These are phyloP conservation scores for Cenococcum geophilum DNA, from an alignment of 495 filamentous ascomycete genomes.

Conservation along the genomic window DNA sequence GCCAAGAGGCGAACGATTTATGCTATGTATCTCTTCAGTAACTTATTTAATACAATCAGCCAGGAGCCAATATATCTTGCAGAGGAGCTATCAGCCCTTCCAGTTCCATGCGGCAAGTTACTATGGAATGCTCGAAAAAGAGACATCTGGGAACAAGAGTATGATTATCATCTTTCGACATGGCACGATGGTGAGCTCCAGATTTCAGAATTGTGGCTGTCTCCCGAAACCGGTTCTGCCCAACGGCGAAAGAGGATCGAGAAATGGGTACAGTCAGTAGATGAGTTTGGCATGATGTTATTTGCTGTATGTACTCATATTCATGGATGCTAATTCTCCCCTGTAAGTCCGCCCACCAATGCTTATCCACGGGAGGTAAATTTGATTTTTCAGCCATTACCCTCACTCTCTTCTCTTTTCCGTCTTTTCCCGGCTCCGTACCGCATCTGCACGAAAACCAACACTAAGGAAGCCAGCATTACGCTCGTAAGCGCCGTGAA, in stretches of 20 bases:
- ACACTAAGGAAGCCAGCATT: neutral
- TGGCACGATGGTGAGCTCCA: slow-evolving; percentile 39
- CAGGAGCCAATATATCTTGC: slow-evolving; percentile 7
- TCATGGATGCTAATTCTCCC: neutral
- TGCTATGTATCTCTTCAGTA: slow-evolving; percentile 48
- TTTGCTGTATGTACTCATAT: neutral
- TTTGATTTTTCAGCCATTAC: neutral
- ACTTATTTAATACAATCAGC: slow-evolving; percentile 41
- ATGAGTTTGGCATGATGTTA: slow-evolving; percentile 1
- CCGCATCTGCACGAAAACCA: neutral
- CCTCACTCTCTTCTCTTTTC: neutral
- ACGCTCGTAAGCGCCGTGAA: slow-evolving; percentile 13
- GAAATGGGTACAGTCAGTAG: neutral
- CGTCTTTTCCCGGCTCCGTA: neutral
- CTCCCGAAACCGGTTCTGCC: neutral
- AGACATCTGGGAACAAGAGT: slow-evolving; percentile 40
- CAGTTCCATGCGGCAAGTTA: slow-evolving; percentile 21
- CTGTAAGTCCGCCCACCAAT: neutral
- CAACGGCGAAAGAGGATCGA: neutral
- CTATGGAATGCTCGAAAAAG: slow-evolving; percentile 40
- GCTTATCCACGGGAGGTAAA: too few relatives aligned
- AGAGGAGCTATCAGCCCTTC: neutral
- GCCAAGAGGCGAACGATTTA: slow-evolving; percentile 45
- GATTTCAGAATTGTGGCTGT: slow-evolving; percentile 46
- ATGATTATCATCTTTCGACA: slow-evolving; percentile 41